Conservation (phyloP, 139 green algal species). For the Chlamydomonas sp. region DNA sequence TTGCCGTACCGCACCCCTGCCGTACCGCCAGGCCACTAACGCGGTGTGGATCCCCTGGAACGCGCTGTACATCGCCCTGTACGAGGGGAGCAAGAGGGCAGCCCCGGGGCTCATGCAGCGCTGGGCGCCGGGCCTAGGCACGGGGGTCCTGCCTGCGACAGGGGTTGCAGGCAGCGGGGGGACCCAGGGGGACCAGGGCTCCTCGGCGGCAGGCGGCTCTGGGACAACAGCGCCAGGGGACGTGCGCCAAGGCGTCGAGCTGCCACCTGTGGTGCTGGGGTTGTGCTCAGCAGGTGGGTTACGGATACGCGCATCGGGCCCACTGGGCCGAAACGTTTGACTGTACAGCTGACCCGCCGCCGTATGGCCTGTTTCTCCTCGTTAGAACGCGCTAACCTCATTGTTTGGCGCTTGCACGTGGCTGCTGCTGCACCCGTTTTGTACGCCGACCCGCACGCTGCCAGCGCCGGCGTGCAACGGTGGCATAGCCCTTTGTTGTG, state of each 20-base stretch:
- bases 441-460: no score
- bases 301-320: neutral
- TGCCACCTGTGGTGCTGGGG: slow-evolving; percentile 44
- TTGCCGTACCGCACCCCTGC: neutral
- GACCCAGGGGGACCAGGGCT: neutral
- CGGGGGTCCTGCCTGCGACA: neutral
- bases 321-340: neutral
- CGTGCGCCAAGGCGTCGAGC: neutral
- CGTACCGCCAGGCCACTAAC: slow-evolving; percentile 69
- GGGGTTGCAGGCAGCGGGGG: neutral
- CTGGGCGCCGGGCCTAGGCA: no score
- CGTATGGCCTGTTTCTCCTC: no score
- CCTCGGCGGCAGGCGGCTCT: neutral
- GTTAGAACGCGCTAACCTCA: no score
- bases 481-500: no score
- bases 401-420: no score
- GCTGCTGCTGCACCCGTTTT: no score
- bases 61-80: slow-evolving; percentile 78
- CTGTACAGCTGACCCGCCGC: neutral
- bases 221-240: neutral
- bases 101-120: neutral
- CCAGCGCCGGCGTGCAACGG: no score
- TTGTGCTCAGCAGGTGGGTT: slow-evolving; percentile 52
- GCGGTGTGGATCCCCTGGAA: slow-evolving; percentile 88
- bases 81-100: slow-evolving; percentile 68